Base-by-base conservation (phyloP, 192 early-diverging fungal genomes). In the Cladochytrium replicatum region DNA sequence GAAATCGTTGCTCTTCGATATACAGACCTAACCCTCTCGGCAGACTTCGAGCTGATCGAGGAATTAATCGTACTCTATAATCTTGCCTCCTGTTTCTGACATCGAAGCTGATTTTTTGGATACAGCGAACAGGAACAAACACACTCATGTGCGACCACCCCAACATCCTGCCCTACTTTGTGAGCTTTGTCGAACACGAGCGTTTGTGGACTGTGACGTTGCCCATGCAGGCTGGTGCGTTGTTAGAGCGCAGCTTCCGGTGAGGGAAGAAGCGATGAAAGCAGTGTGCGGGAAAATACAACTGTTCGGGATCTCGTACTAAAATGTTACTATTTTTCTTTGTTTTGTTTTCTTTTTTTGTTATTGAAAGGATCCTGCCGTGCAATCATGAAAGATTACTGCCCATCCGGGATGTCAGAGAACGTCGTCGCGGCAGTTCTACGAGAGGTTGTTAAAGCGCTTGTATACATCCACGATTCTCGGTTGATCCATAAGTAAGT, bases 401-500 rank as follows among this genome's bases (percentile, higher is more conserved):
- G 69, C 49, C 60, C 55, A 8, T 42, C 67, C 22, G 78, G 78
- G 1, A 65, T 81, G 28, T 24, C 26, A 15, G 76, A 79, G 49
- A 24, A 37, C 19, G 55, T 61, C 22, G 72, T 75, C 3, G 72
- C 73, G 21, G 71, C 73, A 7, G 68, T 80, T 34, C 31, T 81
- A 22, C 56, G 54, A 23, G 70, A 79, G 46, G 63, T 81, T 2
- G 56, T 81, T 4, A 51, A 62, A 31, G 78, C 61, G 4, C 44
- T 81, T 21, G n/a, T 32, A 2, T 78, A 81, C 52, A 40, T 81
- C 46, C 78, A 79, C 56, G 66, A 67, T 3, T 74, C 73, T 43
- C 50, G 60, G 26, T 63, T 81, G 64, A 74, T 81, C 34, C 78
- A 81, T 53, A 81, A 81, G 72, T 77, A 30, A 22, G 52, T 43